Conservation (phyloP, 208 protist species). For the Herpetomonas muscarum region DNA sequence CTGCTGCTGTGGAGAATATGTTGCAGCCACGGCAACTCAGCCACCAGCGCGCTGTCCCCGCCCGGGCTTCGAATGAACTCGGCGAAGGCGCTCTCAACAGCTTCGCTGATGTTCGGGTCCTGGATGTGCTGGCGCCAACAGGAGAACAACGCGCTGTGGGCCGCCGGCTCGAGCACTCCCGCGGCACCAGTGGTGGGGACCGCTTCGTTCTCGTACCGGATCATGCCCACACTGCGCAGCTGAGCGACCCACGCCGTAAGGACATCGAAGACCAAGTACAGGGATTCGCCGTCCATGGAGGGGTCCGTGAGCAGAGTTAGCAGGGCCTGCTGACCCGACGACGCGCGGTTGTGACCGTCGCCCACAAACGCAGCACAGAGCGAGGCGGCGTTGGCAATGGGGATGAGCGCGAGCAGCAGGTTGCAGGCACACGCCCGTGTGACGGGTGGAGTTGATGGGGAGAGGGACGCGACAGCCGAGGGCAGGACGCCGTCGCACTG, state of each 20-base stretch:
- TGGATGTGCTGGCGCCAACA: constrained; percentile 55
- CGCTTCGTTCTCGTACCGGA: neutral
- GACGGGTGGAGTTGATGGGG: neutral
- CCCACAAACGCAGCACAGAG: constrained; percentile 1
- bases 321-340: constrained; percentile 20
- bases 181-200: no score
- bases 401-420: constrained; percentile 23
- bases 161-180: constrained; percentile 9
- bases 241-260: constrained; percentile 15
- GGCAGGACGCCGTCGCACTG: constrained; percentile 5
- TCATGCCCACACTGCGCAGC: constrained; percentile 1
- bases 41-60: constrained; percentile 9
- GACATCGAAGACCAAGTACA: constrained; percentile 34
- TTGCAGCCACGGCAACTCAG: constrained; percentile 13
- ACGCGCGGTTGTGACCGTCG: no score
- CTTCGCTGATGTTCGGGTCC: constrained; percentile 64
- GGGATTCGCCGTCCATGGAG: constrained; percentile 11
- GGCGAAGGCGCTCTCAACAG: constrained; percentile 28
- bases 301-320: constrained; percentile 17
- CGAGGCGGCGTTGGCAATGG: neutral
- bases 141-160: constrained; percentile 25
- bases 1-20: constrained; percentile 8
- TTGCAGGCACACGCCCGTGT: constrained; percentile 29
- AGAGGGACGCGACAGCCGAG: constrained; percentile 8
- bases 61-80: constrained; percentile 13